Conservation (phyloP, 1,284 basidiomycete species). For the Apiotrichum brassicae region DNA sequence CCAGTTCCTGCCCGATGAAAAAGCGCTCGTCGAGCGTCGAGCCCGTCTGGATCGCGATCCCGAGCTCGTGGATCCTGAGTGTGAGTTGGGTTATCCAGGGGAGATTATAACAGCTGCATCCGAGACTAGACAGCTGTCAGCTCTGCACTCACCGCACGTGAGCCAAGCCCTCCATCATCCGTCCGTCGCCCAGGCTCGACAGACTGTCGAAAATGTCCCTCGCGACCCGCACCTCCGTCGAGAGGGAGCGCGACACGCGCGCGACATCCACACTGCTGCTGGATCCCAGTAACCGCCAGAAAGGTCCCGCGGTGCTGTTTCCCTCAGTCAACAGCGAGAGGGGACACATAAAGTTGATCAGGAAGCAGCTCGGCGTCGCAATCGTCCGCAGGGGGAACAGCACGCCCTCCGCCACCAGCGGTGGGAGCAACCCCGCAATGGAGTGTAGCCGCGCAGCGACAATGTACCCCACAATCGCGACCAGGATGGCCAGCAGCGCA, state of each 20-base stretch:
- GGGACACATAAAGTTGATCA: conserved; percentile 25
- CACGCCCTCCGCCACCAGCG: neutral
- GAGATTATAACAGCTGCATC: no score
- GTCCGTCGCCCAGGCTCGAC: conserved; percentile 29
- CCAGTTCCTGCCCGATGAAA: conserved; percentile 29
- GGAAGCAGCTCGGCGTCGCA: conserved; percentile 32
- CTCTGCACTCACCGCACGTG: conserved; percentile 40
- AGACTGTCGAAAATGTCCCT: conserved; percentile 41
- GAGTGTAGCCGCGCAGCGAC: neutral
- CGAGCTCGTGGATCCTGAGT: conserved; percentile 40
- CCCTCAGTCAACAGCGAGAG: conserved; percentile 15
- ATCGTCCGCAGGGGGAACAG: conserved; percentile 21
- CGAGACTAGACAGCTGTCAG: neutral
- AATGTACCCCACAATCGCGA: neutral
- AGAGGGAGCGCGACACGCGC: conserved; percentile 28
- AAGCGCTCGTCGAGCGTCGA: conserved; percentile 33
- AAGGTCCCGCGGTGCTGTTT: conserved; percentile 20
- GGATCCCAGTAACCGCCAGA: conserved; percentile 17
- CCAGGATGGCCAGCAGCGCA: conserved; percentile 15
- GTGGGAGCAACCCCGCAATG: neutral
- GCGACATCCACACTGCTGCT: conserved; percentile 24
- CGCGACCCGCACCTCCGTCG: conserved; percentile 30
- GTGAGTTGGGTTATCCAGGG: no score
- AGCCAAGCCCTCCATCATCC: conserved; percentile 28
- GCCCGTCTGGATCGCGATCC: conserved; percentile 30